Evolutionary conservation across 495 filamentous ascomycete species (phyloP).

Genomic region (Aspergillus leporis): DNA sequence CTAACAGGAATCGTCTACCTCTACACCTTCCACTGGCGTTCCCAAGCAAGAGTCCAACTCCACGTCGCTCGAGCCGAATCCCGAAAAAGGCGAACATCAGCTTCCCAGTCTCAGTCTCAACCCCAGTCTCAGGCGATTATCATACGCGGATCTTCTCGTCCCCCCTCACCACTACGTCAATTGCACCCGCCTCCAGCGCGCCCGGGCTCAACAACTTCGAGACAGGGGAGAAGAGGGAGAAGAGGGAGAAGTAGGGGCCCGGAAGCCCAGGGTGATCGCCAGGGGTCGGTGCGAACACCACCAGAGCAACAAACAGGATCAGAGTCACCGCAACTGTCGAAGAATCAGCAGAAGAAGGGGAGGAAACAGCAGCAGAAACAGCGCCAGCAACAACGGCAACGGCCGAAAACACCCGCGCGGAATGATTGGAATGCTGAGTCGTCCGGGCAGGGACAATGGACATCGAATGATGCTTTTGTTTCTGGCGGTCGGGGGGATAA

Average conservation of each 20-base stretch:
- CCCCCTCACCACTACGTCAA: background rate
- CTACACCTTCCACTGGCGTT: background rate
- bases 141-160: background rate
- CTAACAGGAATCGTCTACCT: background rate
- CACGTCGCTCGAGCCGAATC: background rate
- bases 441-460: background rate
- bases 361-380: background rate
- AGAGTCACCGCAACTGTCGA: background rate
- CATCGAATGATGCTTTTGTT: background rate
- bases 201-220: background rate
- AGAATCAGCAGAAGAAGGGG: background rate
- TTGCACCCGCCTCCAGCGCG: background rate
- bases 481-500: background rate
- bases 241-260: background rate
- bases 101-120: background rate
- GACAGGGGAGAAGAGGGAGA: background rate
- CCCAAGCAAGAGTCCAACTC: background rate
- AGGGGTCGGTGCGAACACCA: background rate
- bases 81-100: background rate
- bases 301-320: background rate
- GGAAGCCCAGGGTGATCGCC: too few relatives aligned
- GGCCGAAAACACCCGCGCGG: background rate
- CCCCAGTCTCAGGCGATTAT: background rate
- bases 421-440: background rate
- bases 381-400: background rate